Evolutionary conservation across 176 grass and related monocot genomes (phyloP).

Genomic region (Cenchrus purpureus): DNA sequence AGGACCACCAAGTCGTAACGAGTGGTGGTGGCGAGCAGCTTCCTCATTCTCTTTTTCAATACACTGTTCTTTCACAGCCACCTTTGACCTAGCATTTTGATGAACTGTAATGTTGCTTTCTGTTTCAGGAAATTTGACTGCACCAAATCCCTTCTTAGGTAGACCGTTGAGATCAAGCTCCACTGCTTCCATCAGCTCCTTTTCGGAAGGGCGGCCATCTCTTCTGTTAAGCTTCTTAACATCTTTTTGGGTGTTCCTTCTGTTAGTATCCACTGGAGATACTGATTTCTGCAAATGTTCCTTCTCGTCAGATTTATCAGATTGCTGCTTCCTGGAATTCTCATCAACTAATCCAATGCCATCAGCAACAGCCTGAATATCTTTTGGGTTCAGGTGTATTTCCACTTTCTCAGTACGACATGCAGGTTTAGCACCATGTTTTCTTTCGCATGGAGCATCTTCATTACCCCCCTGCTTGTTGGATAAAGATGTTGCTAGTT

Average conservation of each 20-base stretch:
- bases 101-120: conserved; percentile 38
- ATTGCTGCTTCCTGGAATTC: conserved; percentile 29
- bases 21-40: conserved; percentile 16
- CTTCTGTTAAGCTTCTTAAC: conserved; percentile 42
- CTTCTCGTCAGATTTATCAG: conserved; percentile 40
- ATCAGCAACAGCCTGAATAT: conserved; percentile 54
- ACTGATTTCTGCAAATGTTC: conserved; percentile 38
- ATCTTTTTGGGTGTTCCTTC: conserved; percentile 46
- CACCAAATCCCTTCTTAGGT: conserved; percentile 50
- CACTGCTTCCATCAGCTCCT: conserved; percentile 50
- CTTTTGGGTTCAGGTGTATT: conserved; percentile 41
- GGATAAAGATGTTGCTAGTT: conserved; percentile 35
- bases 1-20: conserved; percentile 30
- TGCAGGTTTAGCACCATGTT: conserved; percentile 26
- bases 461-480: conserved; percentile 17
- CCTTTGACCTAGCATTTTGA: conserved; percentile 37
- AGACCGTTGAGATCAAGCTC: conserved; percentile 59
- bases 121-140: conserved; percentile 40
- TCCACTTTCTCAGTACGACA: conserved; percentile 33
- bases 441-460: conserved; percentile 35
- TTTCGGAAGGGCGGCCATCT: conserved; percentile 10
- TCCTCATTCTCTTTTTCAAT: conserved; percentile 58
- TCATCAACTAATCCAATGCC: conserved; percentile 15
- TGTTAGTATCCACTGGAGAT: conserved; percentile 36
- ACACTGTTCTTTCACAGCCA: conserved; percentile 23